phyloP scores from a whole-genome alignment of 805 yeast species.

The Cyberlindnera galapagoensis region DNA sequence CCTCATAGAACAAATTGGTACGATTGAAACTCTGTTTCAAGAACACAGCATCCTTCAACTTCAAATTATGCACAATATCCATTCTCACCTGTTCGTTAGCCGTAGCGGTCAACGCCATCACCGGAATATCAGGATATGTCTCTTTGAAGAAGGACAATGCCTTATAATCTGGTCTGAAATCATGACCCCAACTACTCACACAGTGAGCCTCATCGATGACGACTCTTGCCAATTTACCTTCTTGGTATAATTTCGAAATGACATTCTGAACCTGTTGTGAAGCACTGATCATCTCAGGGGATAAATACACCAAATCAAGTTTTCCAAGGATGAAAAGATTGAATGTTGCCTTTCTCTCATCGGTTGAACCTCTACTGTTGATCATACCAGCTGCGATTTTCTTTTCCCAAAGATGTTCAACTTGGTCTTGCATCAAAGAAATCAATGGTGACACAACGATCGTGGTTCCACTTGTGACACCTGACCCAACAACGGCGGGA shows the following conservation, averaged over 20 bases:
- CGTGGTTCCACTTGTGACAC: conserved; percentile 76
- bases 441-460: conserved; percentile 91
- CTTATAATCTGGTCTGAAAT: conserved; percentile 93
- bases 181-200: conserved; percentile 98
- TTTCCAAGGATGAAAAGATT: conserved; percentile 57
- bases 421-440: conserved; percentile 97
- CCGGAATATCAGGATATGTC: conserved; percentile 72
- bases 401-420: conserved; percentile 62
- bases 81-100: conserved; percentile 85
- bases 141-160: conserved; percentile 66
- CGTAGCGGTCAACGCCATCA: conserved; percentile 96
- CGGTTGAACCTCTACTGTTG: conserved; percentile 63
- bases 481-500: conserved; percentile 78
- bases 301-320: conserved; percentile 72
- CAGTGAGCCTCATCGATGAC: conserved; percentile 98
- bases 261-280: conserved; percentile 62
- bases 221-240: conserved; percentile 63
- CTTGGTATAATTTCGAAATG: conserved; percentile 49
- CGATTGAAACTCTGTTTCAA: conserved; percentile 91
- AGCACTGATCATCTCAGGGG: conserved; percentile 90
- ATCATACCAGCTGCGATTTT: conserved; percentile 83
- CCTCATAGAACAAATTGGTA: conserved; percentile 75
- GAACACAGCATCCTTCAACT: conserved; percentile 52
- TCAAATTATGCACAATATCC: conserved; percentile 78
- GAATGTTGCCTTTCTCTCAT: conserved; percentile 57